Conservation (phyloP, 2,329 filamentous ascomycete genomes). For the Trichoderma simmonsii region DNA sequence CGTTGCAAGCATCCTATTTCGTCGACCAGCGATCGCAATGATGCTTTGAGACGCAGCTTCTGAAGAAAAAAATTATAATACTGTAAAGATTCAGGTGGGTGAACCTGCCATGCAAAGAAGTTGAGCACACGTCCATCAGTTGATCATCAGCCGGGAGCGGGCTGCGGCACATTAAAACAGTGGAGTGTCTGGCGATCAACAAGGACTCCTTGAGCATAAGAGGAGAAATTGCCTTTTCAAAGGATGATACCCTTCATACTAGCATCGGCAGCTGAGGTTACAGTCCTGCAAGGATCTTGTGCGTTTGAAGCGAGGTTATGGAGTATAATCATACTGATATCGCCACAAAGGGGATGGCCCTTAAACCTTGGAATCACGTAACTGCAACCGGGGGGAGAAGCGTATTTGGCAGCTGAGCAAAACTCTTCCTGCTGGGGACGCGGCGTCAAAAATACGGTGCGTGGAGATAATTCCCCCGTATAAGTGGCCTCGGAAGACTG, state of each 20-base stretch:
- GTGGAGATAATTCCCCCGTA: neutral
- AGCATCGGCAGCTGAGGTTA: neutral
- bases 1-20: neutral
- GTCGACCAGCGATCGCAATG: neutral
- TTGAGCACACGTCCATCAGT: neutral
- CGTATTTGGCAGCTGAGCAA: neutral
- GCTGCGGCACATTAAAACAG: neutral
- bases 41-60: neutral
- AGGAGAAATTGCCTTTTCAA: neutral
- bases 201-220: neutral
- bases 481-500: neutral
- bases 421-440: neutral
- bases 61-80: neutral
- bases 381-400: neutral
- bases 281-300: neutral
- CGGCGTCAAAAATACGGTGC: neutral
- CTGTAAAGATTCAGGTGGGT: neutral
- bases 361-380: neutral
- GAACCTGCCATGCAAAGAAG: neutral
- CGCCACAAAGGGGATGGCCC: neutral
- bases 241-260: neutral
- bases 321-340: neutral
- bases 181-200: conserved; percentile 1
- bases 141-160: neutral
- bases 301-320: neutral